A percentile compares a stretch with the other conserved stretches of the same genome.
Evolutionary conservation across 305 asterid genomes (phyloP).

Genomic region (Solanum hybrid): DNA sequence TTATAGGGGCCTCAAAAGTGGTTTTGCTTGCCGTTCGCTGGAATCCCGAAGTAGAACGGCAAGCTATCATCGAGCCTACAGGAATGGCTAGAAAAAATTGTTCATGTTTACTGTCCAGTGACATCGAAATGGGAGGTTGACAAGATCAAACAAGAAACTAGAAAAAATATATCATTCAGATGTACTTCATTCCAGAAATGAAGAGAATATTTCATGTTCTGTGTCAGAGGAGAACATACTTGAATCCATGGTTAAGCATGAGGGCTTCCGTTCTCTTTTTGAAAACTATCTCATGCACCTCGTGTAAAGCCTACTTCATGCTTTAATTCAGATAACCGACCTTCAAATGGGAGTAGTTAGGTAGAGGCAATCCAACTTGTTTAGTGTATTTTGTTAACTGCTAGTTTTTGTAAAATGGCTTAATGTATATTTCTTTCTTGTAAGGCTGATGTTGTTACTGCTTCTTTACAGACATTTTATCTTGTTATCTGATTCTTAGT

Average conservation of each 20-base stretch:
- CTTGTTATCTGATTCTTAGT: neutral
- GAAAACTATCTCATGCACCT: neutral
- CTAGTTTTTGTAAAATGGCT: neutral
- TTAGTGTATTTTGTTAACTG: neutral
- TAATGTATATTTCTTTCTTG: neutral
- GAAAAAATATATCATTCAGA: neutral
- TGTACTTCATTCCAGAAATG: neutral
- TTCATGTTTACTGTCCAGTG: neutral
- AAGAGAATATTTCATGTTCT: neutral
- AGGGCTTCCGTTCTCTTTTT: too few species aligned
- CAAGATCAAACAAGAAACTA: neutral
- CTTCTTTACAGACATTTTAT: neutral
- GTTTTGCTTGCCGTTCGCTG: neutral
- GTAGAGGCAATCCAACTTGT: neutral
- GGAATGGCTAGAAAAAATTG: neutral
- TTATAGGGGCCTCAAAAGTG: neutral
- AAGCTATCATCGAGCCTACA: neutral
- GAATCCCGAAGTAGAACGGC: neutral
- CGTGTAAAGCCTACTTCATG: neutral
- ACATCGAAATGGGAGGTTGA: neutral
- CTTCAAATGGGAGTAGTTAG: neutral
- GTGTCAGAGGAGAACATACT: neutral
- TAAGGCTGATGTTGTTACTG: neutral
- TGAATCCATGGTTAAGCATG: neutral
- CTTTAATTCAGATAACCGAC: neutral